phyloP scores from a whole-genome alignment of 306 rosid genomes.

The Medicago ruthenica region DNA sequence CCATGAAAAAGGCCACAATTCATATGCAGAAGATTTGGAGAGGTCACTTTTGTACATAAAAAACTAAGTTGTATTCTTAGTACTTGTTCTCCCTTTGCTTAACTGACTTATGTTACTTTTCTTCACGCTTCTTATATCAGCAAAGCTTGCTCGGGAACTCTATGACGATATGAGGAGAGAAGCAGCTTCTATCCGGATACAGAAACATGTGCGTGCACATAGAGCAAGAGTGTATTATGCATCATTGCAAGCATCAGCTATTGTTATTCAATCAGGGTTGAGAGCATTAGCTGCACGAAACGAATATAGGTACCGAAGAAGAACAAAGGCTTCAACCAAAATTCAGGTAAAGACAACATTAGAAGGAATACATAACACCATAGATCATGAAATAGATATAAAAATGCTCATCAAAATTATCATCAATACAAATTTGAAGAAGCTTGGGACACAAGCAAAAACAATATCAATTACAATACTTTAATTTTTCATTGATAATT shows the following conservation, averaged over 20 bases:
- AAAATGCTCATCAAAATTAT: constrained; percentile 23
- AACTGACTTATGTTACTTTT: constrained; percentile 30
- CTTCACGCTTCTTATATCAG: constrained; percentile 46
- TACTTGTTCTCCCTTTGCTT: not conserved
- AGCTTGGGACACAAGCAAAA: constrained; percentile 21
- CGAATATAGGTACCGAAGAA: constrained; percentile 66
- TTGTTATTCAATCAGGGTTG: constrained; percentile 77
- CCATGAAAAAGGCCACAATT: constrained; percentile 64
- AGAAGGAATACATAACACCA: constrained; percentile 29
- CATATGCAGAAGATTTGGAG: constrained; percentile 77
- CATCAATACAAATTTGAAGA: constrained; percentile 3
- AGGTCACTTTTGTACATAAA: constrained; percentile 53
- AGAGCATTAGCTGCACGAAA: constrained; percentile 84
- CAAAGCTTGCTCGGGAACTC: constrained; percentile 68
- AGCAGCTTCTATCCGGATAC: constrained; percentile 81
- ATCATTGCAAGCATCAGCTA: constrained; percentile 63
- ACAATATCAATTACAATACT: not conserved
- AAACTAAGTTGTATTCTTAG: constrained; percentile 12
- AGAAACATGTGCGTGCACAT: constrained; percentile 71
- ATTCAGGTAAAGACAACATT: constrained; percentile 64
- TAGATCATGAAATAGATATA: constrained; percentile 14
- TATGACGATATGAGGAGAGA: constrained; percentile 73
- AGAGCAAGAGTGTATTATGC: constrained; percentile 60
- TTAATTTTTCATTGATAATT: constrained; percentile 9
- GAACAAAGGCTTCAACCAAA: constrained; percentile 75